Base-by-base conservation (phyloP, 805 yeast species). In the Candida sanyiensis region DNA sequence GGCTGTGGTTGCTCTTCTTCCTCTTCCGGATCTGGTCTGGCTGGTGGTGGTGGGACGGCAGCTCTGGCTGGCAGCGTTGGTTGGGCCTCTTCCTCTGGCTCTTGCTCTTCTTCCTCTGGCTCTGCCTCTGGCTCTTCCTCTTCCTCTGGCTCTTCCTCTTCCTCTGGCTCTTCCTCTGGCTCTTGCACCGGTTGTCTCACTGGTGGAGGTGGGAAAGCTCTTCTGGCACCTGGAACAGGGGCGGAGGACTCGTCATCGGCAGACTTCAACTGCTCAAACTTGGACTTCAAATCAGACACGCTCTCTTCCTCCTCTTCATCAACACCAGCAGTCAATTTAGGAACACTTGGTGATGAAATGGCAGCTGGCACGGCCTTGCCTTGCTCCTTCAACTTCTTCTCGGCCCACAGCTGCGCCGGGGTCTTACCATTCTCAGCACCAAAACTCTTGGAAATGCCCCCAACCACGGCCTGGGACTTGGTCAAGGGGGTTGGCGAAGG, bases 381-480 rank as follows among this genome's bases (percentile, higher is more conserved):
- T 27, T 56, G 46, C 11, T 54, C 46, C 36, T 54, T 73, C 51
- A 67, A 76, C 57, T 79, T 72, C 34, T 87, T 95, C 56, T 81
- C 96, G 18, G 96, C 97, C 97, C 97, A 88, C 21, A 85, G 53
- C 64, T 88, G 96, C 21, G 96, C 96, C 18, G 97, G 96, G 7
- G 95, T 83, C 61, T 86, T 84, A 44, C 95, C 96, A 44, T 71
- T 74, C 45, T 73, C 73, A 38, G 80, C 64, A 45, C 75, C 93
- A 57, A 74, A 81, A 50, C 62, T 62, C 57, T 76, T 70, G 21
- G 75, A 69, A 35, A 77, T 63, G 28, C 86, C 90, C 38, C 79
- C 77, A 33, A 72, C 70, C 4, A 70, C 61, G 43, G 72, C 69
- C 28, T 62, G 65, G 26, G 55, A 51, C 33, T 51, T 47, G n/a